Evolutionary conservation across 768 basidiomycete species (phyloP), one percentile per base, ranked within the genome.

Genomic region (Strobilomyces dryophilus): DNA sequence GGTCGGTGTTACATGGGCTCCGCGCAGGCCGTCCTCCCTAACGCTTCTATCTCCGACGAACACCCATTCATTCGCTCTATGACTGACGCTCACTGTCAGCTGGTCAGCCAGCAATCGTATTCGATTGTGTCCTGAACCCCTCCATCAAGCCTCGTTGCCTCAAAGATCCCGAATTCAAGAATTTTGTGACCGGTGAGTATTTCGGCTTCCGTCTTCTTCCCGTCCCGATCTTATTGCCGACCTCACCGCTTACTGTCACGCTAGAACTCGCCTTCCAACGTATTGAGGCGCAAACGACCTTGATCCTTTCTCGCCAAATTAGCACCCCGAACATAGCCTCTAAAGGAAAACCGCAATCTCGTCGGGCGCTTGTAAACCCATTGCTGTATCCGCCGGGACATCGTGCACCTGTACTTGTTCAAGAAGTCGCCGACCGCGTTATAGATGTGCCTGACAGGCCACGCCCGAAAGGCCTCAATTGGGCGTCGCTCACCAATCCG

Each of bases 271-370:
- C 82, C 0, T 65, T 89, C 4, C 84, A 85, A 60, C 81, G 80
- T 9, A 79, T 87, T 43, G 85, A 89, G 69, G 75, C 76, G 0
- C 83, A 86, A 55, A 76, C 79, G 8, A 62, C 74, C 5, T 62
- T 89, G n/a, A 57, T 73, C 0, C 77, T 91, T 41, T 88, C 89
- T 1, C 80, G 87, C 21, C 75, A 80, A 45, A 81, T 92, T 54
- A 78, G 78, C 21, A 85, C 79, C 0, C 89, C 89, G 6, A 92
- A 92, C 67, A 88, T 92, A 48, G 70, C 78, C 4, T 82, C 83
- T 48, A 92, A 92, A 66, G 89, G 89, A n/a, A 79, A 76, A 60
- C 78, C 85, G 2, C 61, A 64, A 26, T 76, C 82, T 14, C 81
- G 88, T 32, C 78, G 76, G 12, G 82, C 82, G 1, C 64, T 73